These are phyloP conservation scores for Paulownia fortunei DNA, from an alignment of 257 asterid species.

Conservation along the genomic window DNA sequence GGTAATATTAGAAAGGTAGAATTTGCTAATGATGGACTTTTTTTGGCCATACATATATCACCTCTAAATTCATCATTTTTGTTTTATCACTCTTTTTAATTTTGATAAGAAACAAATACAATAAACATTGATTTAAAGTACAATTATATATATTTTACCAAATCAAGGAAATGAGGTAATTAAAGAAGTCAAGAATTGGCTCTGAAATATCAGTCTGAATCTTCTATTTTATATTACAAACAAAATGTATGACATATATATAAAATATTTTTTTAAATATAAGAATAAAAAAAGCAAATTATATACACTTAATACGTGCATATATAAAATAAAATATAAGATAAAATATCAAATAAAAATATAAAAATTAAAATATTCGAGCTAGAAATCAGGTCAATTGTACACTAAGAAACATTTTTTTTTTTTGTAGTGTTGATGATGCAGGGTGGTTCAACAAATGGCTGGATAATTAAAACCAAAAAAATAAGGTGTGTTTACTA, in stretches of 20 bases:
- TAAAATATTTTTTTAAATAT: no score
- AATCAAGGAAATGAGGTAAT: not conserved
- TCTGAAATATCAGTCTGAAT: no score
- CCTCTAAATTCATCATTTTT: no score
- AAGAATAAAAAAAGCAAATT: no score
- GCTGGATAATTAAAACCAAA: constrained; percentile 22
- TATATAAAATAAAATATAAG: no score
- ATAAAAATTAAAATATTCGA: not conserved
- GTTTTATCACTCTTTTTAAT: no score
- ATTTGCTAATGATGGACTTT: not conserved
- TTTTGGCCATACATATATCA: not conserved
- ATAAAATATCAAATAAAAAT: not conserved
- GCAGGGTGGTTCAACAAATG: constrained; percentile 54
- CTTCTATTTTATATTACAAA: no score
- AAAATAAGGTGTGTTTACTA: not conserved
- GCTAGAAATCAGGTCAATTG: constrained; percentile 29
- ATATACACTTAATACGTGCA: no score
- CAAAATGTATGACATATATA: no score
- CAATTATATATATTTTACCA: not conserved
- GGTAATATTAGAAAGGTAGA: no score
- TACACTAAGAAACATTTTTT: not conserved
- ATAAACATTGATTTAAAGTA: no score
- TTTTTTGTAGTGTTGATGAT: constrained; percentile 29
- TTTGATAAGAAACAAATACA: not conserved
- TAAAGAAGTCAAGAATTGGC: not conserved